Percentiles rank a stretch among this genome's conserved stretches.
Evolutionary conservation across 2,329 filamentous ascomycete species (phyloP).

Genomic region (Parastagonospora avenae): DNA sequence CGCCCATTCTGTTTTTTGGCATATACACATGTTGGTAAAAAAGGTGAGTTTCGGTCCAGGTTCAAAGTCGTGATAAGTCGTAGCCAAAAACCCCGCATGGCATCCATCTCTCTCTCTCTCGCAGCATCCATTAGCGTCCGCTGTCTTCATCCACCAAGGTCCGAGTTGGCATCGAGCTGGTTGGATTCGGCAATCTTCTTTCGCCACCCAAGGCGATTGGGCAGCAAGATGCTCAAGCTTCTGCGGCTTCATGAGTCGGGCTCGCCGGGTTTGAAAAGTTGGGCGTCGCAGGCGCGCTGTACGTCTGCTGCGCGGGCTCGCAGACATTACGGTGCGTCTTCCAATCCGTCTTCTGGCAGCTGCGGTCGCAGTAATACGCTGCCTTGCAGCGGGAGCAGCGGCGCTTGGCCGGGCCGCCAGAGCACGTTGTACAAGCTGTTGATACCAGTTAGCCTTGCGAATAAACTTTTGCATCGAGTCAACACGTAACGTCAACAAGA

Average conservation of each 20-base stretch:
- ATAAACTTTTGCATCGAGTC: neutral
- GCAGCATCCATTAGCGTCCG: too few relatives aligned
- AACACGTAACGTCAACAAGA: too few relatives aligned
- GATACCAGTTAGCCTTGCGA: neutral
- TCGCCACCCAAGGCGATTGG: neutral
- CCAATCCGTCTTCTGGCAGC: conserved; percentile 60
- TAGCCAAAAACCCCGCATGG: too few relatives aligned
- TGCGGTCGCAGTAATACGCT: conserved; percentile 57
- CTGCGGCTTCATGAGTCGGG: conserved; percentile 22
- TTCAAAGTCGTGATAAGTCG: too few relatives aligned
- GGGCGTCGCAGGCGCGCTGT: conserved; percentile 30
- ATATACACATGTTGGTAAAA: too few relatives aligned
- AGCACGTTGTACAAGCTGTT: conserved; percentile 33
- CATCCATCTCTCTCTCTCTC: too few relatives aligned
- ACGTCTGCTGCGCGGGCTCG: conserved; percentile 26
- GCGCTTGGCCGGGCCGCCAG: conserved; percentile 25
- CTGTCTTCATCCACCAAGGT: too few relatives aligned
- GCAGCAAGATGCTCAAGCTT: neutral
- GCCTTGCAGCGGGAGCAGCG: conserved; percentile 57
- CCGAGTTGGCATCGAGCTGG: neutral
- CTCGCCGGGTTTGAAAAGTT: conserved; percentile 34
- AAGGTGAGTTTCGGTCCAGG: too few relatives aligned
- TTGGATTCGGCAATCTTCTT: neutral
- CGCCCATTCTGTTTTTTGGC: too few relatives aligned
- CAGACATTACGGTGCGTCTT: conserved; percentile 56